Evolutionary conservation across 352 stramenopile species (phyloP).

Genomic region (Phytophthora uliginosa): DNA sequence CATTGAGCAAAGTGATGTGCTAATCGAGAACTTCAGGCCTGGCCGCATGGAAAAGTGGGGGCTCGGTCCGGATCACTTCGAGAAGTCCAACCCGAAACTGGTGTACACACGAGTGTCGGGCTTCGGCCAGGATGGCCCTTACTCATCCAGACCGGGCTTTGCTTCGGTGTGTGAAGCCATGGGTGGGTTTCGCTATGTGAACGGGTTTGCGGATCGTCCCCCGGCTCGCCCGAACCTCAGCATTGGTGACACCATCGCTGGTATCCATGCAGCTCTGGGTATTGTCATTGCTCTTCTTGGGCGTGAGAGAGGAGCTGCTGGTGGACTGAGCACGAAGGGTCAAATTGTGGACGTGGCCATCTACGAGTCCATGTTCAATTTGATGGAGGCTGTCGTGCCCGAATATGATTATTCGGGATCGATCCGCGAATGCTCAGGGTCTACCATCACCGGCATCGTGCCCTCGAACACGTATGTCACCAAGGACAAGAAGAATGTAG

Average conservation of each 20-base stretch:
- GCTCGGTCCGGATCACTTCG: slow-evolving; percentile 80
- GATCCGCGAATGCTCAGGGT: slow-evolving; percentile 86
- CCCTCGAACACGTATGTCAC: slow-evolving; percentile 90
- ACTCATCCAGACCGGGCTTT: slow-evolving; percentile 82
- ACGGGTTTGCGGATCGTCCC: slow-evolving; percentile 85
- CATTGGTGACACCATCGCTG: slow-evolving; percentile 86
- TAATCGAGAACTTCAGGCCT: slow-evolving; percentile 92
- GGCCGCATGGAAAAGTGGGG: slow-evolving; percentile 91
- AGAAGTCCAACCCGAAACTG: slow-evolving; percentile 79
- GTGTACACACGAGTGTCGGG: slow-evolving; percentile 89
- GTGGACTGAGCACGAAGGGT: slow-evolving; percentile 38
- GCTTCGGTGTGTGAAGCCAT: slow-evolving; percentile 91
- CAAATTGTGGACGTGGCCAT: slow-evolving; percentile 91
- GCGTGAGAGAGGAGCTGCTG: slow-evolving; percentile 54
- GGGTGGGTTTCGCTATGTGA: slow-evolving; percentile 89
- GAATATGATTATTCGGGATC: slow-evolving; percentile 88
- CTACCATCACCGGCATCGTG: slow-evolving; percentile 90
- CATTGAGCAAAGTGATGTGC: slow-evolving; percentile 78
- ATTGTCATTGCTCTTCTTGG: slow-evolving; percentile 87
- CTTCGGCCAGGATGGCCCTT: slow-evolving; percentile 87
- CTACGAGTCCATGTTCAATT: slow-evolving; percentile 91
- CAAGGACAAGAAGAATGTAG: slow-evolving; percentile 86
- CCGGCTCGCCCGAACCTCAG: slow-evolving; percentile 87
- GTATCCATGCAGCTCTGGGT: slow-evolving; percentile 84
- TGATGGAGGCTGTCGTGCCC: slow-evolving; percentile 87